These are phyloP conservation scores for Fusarium equiseti DNA, from an alignment of 2,329 filamentous ascomycete species.

Conservation along the genomic window DNA sequence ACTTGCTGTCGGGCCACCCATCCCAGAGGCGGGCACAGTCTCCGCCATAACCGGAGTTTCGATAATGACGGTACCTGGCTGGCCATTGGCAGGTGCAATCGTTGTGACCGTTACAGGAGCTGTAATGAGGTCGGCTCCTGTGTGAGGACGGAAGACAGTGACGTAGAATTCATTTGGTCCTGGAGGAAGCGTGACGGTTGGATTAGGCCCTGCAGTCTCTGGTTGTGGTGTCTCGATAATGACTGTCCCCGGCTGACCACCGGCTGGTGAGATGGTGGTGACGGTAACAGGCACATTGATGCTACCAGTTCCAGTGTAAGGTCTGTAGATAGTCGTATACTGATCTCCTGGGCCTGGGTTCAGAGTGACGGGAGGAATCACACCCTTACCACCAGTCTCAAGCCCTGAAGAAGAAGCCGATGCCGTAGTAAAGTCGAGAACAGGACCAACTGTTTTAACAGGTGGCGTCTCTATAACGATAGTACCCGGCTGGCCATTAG, in stretches of 20 bases:
- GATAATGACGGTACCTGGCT: constrained; percentile 29
- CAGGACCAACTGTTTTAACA: background rate
- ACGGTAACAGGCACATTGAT: constrained; percentile 27
- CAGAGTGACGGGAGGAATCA: constrained; percentile 22
- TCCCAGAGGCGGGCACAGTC: background rate
- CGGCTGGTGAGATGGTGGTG: constrained; percentile 15
- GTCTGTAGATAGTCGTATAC: constrained; percentile 28
- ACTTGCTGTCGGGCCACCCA: background rate
- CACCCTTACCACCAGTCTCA: constrained; percentile 13
- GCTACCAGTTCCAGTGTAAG: constrained; percentile 15
- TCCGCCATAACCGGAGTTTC: constrained; percentile 14
- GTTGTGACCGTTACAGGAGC: constrained; percentile 20
- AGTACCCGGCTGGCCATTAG: constrained; percentile 14
- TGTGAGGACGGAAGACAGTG: constrained; percentile 27
- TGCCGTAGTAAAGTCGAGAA: background rate
- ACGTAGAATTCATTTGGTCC: constrained; percentile 25
- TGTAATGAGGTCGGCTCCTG: constrained; percentile 15
- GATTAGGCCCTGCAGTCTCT: constrained; percentile 2
- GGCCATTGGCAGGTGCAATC: constrained; percentile 13
- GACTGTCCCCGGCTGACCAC: constrained; percentile 25
- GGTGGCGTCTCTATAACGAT: constrained; percentile 21
- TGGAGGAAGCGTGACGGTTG: constrained; percentile 26
- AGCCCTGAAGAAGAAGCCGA: background rate
- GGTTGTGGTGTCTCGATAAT: constrained; percentile 26
- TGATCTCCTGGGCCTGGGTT: constrained; percentile 7